Conservation (phyloP, 2,329 filamentous ascomycete species). For the Eutypella sp. region DNA sequence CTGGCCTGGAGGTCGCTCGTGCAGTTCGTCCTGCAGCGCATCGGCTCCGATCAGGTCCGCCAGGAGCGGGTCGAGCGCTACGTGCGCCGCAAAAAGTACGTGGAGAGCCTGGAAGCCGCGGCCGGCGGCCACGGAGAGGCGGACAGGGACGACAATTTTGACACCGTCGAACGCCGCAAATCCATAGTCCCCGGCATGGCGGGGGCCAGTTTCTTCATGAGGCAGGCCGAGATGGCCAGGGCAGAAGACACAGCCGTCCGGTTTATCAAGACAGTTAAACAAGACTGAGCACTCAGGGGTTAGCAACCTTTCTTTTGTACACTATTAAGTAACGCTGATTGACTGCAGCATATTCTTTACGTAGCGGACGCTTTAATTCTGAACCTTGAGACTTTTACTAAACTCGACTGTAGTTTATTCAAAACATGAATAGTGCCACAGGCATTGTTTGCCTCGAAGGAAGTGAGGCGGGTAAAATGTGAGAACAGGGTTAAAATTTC, state of each 20-base stretch:
- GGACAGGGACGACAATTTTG: neutral
- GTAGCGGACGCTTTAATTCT: no score
- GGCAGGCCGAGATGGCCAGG: slow-evolving; percentile 34
- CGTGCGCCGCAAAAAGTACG: slow-evolving; percentile 29
- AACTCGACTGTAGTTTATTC: no score
- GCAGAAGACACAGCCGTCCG: slow-evolving; percentile 30
- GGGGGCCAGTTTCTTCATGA: no score
- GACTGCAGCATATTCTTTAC: no score
- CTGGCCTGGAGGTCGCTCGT: slow-evolving; percentile 50
- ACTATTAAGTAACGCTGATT: no score
- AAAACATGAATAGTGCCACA: no score
- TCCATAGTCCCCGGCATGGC: slow-evolving; percentile 28
- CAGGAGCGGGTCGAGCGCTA: slow-evolving; percentile 36
- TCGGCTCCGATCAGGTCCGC: slow-evolving; percentile 37
- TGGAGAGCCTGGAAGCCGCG: slow-evolving; percentile 37
- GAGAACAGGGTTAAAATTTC: no score
- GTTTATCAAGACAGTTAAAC: slow-evolving; percentile 27
- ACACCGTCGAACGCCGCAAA: slow-evolving; percentile 29
- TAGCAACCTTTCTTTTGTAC: no score
- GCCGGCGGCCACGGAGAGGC: slow-evolving; percentile 18
- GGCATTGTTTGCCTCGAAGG: no score
- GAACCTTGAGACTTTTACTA: no score
- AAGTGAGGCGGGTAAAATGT: no score
- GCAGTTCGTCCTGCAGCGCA: slow-evolving; percentile 29
- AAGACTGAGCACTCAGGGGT: neutral